Conservation (phyloP, 495 filamentous ascomycete genomes). For the Aspergillus affinis region DNA sequence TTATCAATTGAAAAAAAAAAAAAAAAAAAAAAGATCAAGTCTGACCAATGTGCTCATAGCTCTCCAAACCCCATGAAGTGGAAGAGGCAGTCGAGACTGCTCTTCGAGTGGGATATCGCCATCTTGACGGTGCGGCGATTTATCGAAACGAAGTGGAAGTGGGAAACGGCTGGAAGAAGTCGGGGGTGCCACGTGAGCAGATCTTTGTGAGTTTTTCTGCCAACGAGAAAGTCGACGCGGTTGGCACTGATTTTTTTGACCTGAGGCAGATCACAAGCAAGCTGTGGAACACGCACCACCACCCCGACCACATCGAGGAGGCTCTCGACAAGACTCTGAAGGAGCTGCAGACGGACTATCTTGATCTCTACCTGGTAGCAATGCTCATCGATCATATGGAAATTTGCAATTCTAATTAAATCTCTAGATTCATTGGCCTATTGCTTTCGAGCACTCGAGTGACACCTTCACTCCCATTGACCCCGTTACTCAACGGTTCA, state of each 20-base stretch:
- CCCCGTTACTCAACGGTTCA: slow-evolving; percentile 36
- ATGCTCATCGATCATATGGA: not conserved
- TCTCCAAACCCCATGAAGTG: slow-evolving; percentile 49
- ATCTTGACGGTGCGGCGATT: slow-evolving; percentile 38
- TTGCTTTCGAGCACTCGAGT: slow-evolving; percentile 66
- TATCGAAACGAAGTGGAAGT: slow-evolving; percentile 47
- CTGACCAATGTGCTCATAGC: slow-evolving; percentile 26
- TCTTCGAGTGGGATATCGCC: slow-evolving; percentile 49
- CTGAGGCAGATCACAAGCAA: slow-evolving; percentile 39
- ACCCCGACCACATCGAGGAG: slow-evolving; percentile 39
- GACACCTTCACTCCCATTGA: slow-evolving; percentile 36
- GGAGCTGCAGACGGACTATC: slow-evolving; percentile 44
- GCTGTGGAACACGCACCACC: slow-evolving; percentile 47
- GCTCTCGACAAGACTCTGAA: slow-evolving; percentile 42
- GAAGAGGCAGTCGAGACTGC: slow-evolving; percentile 49
- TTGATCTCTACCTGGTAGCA: slow-evolving; percentile 50
- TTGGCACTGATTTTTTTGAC: not conserved
- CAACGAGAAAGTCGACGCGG: not conserved
- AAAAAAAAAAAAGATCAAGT: slow-evolving; percentile 1
- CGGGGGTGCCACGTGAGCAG: slow-evolving; percentile 40
- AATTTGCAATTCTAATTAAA: not conserved
- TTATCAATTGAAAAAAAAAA: not conserved
- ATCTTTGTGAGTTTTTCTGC: slow-evolving; percentile 37
- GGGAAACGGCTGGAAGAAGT: slow-evolving; percentile 43
- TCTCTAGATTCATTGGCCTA: slow-evolving; percentile 39